Evolutionary conservation across 352 stramenopile species (phyloP), one percentile per base, ranked within the genome.

Genomic region (Phytopythium aichiense): DNA sequence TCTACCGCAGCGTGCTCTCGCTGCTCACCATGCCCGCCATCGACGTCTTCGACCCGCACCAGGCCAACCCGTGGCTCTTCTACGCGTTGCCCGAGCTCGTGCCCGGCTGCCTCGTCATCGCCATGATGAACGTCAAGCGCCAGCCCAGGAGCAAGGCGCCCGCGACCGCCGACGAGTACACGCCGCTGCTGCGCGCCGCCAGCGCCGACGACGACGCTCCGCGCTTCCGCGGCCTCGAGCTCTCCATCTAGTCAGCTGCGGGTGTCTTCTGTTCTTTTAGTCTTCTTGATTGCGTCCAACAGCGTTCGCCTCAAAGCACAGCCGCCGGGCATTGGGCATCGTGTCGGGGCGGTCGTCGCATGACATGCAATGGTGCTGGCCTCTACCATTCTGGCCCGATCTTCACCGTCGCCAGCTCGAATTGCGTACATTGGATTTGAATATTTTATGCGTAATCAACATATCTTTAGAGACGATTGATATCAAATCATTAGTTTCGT

Each of bases 91-190:
- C 79, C 0, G 81, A 92, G 69, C 77, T 92, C 53, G 68, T 91
- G 35, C 84, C 84, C 3, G 84, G 81, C 30, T 62, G 77, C 15
- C 66, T 92, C 48, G 84, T 92, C 28, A 88, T 92, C 48, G 85
- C 79, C 56, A 89, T 87, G 79, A 92, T 92, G 84, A 83, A 83
- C 18, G 81, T 91, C 57, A 90, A 92, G 69, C 56, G 60, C 18
- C 66, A 69, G 46, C 61, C 63, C 8, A 61, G 58, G 20, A 37
- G 23, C 4, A 60, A 54, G 6, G 76, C 72, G 33, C 58, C 18
- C 7, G 28, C 48, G 9, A 40, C 35, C 11, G 42, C 51, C 12
- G 73, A 79, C 43, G 81, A 89, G 50, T 65, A 68, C 49, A 89
- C 79, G 61, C 79, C 81, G 43, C 65, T 89, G 58, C 58, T 91